Evolutionary conservation across 495 filamentous ascomycete genomes (phyloP).

Genomic region (Tuber aestivum): DNA sequence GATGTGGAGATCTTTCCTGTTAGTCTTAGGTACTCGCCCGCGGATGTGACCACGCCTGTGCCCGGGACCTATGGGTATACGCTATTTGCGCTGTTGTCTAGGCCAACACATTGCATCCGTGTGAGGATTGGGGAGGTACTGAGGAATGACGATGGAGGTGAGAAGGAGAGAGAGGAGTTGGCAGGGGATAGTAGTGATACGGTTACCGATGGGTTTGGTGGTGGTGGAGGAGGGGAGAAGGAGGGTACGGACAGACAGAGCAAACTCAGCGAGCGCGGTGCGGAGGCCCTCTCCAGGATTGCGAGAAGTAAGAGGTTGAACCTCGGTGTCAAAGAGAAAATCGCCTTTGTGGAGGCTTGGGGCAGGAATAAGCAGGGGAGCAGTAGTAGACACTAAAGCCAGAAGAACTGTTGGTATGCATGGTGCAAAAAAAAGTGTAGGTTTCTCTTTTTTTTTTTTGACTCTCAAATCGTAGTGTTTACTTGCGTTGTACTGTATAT

Average conservation of each 20-base stretch:
- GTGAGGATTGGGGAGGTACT: slow-evolving; percentile 77
- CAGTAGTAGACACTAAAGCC: slow-evolving; percentile 6
- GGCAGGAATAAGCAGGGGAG: slow-evolving; percentile 31
- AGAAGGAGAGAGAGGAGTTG: slow-evolving; percentile 41
- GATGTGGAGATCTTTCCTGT: slow-evolving; percentile 76
- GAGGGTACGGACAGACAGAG: slow-evolving; percentile 20
- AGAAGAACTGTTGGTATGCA: background rate
- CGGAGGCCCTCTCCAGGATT: slow-evolving; percentile 78
- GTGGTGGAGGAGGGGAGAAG: slow-evolving; percentile 47
- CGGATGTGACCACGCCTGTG: slow-evolving; percentile 84
- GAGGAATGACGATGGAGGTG: slow-evolving; percentile 46
- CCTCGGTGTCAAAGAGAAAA: slow-evolving; percentile 74
- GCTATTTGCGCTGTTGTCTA: slow-evolving; percentile 77
- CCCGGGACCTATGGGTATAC: slow-evolving; percentile 64
- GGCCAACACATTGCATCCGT: slow-evolving; percentile 79
- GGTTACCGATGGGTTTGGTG: slow-evolving; percentile 34
- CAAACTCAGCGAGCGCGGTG: slow-evolving; percentile 54
- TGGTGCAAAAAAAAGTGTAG: background rate
- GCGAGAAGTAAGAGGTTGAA: slow-evolving; percentile 87
- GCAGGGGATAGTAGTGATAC: slow-evolving; percentile 42
- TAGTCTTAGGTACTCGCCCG: slow-evolving; percentile 76
- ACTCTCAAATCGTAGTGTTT: slow-evolving; percentile 23
- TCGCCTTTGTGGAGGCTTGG: slow-evolving; percentile 69
- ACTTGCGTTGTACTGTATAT: slow-evolving; percentile 6
- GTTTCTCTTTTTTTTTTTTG: slow-evolving; percentile 2